Evolutionary conservation across 2,329 filamentous ascomycete genomes (phyloP), one percentile per base, ranked within the genome.

Genomic region (Pseudogymnoascus sp.): DNA sequence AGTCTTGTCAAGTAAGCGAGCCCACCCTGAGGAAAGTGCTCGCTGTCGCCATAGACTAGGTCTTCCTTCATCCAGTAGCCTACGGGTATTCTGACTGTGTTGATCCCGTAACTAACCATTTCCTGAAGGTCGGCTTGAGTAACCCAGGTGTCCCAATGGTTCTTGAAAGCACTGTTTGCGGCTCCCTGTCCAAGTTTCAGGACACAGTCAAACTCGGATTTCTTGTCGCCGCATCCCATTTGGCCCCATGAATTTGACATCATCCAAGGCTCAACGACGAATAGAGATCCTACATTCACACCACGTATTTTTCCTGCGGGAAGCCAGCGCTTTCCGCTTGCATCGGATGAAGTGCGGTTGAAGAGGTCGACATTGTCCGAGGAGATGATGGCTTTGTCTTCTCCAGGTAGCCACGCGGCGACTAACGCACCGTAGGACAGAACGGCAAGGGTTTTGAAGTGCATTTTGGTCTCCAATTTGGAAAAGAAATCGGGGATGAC

Each of bases 31-130:
- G 79, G 78, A 62, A 82, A 82, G 59, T 78, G 72, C 68, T 82
- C 80, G 59, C 73, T 77, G 50, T 76, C 70, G 11, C 64, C 38
- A 53, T 78, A 74, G 12, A 82, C 78, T 6, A 79, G 66, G 60
- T 75, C 74, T 66, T 82, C 80, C 19, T 75, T 71, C 62, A 82
- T 76, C 80, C 80, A 82, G 67, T 79, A 82, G 3, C 80, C 80
- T 1, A 82, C 74, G 0, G 79, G 80, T 22, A 82, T 78, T 8
- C 79, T 73, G 41, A 82, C 74, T 1, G 79, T 79, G 64, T 82
- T 82, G 24, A 82, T 66, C 0, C 79, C 79, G 61, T 75, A 78
- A 40, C 69, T 73, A 12, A 71, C 67, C 73, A 82, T 82, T 64
- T 76, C 67, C 5, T 69, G 64, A 62, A 82, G 75, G 68, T 82